These are phyloP conservation scores for Ambrosia trifida DNA, from an alignment of 129 eudicot species.

Conservation along the genomic window DNA sequence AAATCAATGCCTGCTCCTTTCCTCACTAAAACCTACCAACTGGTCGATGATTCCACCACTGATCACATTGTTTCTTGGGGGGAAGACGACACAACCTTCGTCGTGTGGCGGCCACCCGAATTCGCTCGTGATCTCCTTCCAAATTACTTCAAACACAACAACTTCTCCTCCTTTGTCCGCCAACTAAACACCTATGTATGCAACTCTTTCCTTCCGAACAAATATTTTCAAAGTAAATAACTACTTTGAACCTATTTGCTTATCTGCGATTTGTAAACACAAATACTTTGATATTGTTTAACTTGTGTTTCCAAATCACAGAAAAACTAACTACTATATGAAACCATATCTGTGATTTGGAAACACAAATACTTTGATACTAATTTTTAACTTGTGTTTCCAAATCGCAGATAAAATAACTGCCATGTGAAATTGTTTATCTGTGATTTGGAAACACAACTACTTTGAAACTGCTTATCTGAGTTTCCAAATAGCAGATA, in stretches of 20 bases:
- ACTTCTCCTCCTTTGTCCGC: slow-evolving; percentile 95
- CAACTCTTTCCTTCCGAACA: background rate
- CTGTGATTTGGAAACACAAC: too few relatives aligned
- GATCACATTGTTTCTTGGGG: slow-evolving; percentile 99
- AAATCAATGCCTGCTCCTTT: slow-evolving; percentile 98
- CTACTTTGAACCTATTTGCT: background rate
- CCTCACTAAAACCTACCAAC: slow-evolving; percentile 81
- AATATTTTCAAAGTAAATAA: too few relatives aligned
- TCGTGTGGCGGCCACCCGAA: slow-evolving; percentile 99
- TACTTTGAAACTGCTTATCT: background rate
- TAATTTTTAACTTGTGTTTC: too few relatives aligned
- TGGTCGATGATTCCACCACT: slow-evolving; percentile 78
- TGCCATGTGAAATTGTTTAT: too few relatives aligned
- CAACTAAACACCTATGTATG: slow-evolving; percentile 95
- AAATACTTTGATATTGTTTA: too few relatives aligned
- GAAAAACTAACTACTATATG: too few relatives aligned
- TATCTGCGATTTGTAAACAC: too few relatives aligned
- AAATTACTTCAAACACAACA: slow-evolving; percentile 94
- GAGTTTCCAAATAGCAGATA: background rate
- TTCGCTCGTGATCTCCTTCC: slow-evolving; percentile 98
- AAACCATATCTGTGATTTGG: too few relatives aligned
- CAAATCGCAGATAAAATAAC: too few relatives aligned
- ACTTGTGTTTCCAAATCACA: too few relatives aligned
- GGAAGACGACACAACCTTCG: slow-evolving; percentile 82
- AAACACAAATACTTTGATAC: too few relatives aligned